phyloP scores from a whole-genome alignment of 2,329 filamentous ascomycete species.

The Phyllosticta paracitricarpa region DNA sequence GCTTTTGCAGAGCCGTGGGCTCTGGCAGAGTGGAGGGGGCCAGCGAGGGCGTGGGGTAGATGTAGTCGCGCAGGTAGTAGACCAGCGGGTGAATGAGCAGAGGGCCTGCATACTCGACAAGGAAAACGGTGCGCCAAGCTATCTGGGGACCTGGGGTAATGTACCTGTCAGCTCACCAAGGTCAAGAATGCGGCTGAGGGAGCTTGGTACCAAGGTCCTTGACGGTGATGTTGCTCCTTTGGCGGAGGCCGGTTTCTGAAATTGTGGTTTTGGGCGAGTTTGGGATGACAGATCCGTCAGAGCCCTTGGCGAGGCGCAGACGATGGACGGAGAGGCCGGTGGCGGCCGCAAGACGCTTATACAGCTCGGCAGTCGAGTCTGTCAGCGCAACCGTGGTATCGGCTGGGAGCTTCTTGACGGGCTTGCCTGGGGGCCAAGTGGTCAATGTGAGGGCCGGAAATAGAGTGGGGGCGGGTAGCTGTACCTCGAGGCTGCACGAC shows the following conservation, averaged over 20 bases:
- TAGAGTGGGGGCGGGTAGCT: background rate
- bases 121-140: slow-evolving; percentile 84
- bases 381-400: slow-evolving; percentile 42
- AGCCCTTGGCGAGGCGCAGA: slow-evolving; percentile 54
- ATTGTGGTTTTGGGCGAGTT: slow-evolving; percentile 45
- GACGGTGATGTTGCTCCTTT: slow-evolving; percentile 61
- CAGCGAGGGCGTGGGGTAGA: slow-evolving; percentile 19
- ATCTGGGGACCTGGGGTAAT: slow-evolving; percentile 64
- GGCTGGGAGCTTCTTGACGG: slow-evolving; percentile 50
- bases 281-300: slow-evolving; percentile 48
- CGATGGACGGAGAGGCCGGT: slow-evolving; percentile 49
- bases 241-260: slow-evolving; percentile 45
- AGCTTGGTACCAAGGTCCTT: slow-evolving; percentile 71
- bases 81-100: slow-evolving; percentile 75
- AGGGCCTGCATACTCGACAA: slow-evolving; percentile 90
- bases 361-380: slow-evolving; percentile 46
- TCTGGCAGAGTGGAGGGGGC: slow-evolving; percentile 15
- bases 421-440: slow-evolving; percentile 40
- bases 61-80: slow-evolving; percentile 52
- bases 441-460: background rate
- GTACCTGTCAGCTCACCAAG: background rate
- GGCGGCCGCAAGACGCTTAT: slow-evolving; percentile 44
- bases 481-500: slow-evolving; percentile 38
- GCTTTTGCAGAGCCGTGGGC: slow-evolving; percentile 57
- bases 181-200: background rate